phyloP scores from a whole-genome alignment of 805 yeast species.

The Isabelozyma gotoi region DNA sequence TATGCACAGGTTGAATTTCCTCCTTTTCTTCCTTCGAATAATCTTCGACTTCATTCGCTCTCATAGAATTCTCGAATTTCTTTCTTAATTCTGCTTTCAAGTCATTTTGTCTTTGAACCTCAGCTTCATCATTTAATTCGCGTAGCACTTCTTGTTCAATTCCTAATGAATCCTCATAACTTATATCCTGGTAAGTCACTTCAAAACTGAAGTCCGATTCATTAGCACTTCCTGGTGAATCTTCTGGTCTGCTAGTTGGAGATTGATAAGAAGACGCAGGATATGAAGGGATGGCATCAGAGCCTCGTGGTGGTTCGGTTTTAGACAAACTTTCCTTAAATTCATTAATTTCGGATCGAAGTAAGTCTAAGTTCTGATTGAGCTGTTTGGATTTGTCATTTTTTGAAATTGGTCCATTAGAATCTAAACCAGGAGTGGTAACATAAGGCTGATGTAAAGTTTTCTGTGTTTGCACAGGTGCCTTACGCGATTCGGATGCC shows the following conservation, averaged over 20 bases:
- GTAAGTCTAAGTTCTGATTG: slow-evolving; percentile 40
- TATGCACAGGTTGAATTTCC: too few species aligned
- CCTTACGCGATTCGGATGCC: background rate
- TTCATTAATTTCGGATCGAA: slow-evolving; percentile 43
- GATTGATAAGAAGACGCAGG: background rate
- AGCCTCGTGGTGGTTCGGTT: slow-evolving; percentile 12
- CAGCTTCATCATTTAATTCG: slow-evolving; percentile 15
- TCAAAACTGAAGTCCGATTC: slow-evolving; percentile 41
- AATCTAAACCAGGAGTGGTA: background rate
- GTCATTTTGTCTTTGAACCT: slow-evolving; percentile 1
- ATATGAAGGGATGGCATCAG: background rate
- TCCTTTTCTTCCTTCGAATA: background rate
- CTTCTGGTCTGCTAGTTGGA: background rate
- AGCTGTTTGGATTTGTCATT: slow-evolving; percentile 32
- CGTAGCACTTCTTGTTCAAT: slow-evolving; percentile 28
- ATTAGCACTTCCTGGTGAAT: slow-evolving; percentile 5
- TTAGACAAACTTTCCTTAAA: slow-evolving; percentile 41
- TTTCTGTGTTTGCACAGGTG: background rate
- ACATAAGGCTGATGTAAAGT: background rate
- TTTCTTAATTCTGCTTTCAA: background rate
- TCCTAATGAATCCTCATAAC: slow-evolving; percentile 39
- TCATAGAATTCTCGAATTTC: slow-evolving; percentile 1
- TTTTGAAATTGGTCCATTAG: background rate
- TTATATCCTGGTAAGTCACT: slow-evolving; percentile 35
- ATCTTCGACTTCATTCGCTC: too few species aligned